Percentiles rank a stretch among this genome's conserved stretches.
phyloP scores from a whole-genome alignment of 257 asterid genomes.

The Petrea volubilis region DNA sequence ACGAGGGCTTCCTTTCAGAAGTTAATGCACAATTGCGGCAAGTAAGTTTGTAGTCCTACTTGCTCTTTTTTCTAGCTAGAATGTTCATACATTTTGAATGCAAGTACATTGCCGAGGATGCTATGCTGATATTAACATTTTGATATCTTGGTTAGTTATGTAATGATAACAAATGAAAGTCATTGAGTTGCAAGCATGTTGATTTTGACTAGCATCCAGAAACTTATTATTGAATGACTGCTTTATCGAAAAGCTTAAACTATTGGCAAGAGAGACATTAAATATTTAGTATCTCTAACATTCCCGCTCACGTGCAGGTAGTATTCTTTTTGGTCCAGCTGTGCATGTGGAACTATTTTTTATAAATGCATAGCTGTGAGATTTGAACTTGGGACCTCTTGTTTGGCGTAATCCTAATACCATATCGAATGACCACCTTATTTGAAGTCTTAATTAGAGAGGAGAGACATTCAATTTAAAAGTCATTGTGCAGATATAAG shows the following conservation, averaged over 20 bases:
- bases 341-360: no score
- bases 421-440: no score
- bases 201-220: slow-evolving; percentile 7
- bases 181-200: slow-evolving; percentile 8
- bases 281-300: no score
- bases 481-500: not conserved
- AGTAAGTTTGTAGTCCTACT: slow-evolving; percentile 44
- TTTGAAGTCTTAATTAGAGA: no score
- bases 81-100: not conserved
- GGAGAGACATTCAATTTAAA: not conserved
- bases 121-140: slow-evolving; percentile 7
- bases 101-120: not conserved
- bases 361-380: no score
- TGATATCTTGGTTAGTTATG: not conserved
- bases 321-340: no score
- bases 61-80: slow-evolving; percentile 8
- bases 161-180: not conserved
- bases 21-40: slow-evolving; percentile 91
- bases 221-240: not conserved
- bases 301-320: no score
- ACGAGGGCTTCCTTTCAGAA: slow-evolving; percentile 94
- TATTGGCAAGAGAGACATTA: no score
- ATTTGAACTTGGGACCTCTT: no score
- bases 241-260: no score
- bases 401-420: no score